Conservation (phyloP, 352 stramenopile species). For the Globisporangium spiculum region DNA sequence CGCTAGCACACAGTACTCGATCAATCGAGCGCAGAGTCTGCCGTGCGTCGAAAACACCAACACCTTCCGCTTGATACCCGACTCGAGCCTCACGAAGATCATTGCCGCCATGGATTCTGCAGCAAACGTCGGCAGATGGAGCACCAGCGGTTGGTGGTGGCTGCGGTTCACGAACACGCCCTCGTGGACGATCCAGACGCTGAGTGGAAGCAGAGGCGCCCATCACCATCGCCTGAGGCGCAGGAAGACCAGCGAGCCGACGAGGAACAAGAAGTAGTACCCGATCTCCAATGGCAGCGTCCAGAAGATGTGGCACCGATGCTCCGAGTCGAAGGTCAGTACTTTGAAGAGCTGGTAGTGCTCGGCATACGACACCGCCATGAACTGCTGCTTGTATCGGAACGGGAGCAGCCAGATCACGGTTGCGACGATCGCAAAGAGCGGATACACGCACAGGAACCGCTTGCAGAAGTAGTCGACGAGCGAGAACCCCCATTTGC, state of each 20-base stretch:
- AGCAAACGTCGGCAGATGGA: constrained; percentile 37
- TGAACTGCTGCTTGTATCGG: constrained; percentile 27
- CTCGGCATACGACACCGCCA: constrained; percentile 17
- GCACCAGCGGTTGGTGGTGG: constrained; percentile 25
- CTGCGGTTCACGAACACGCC: constrained; percentile 1
- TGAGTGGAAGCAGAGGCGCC: constrained; percentile 15
- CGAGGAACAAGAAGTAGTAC: constrained; percentile 37
- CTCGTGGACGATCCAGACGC: not conserved
- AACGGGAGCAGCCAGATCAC: constrained; percentile 29
- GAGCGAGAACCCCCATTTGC: constrained; percentile 18
- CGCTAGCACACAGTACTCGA: constrained; percentile 21
- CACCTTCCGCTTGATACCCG: constrained; percentile 11
- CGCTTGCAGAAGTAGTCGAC: constrained; percentile 47
- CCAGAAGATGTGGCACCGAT: constrained; percentile 45
- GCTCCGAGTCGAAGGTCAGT: constrained; percentile 19
- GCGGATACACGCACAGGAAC: constrained; percentile 50
- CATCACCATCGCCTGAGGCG: constrained; percentile 17
- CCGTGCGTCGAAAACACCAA: constrained; percentile 20
- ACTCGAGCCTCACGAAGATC: constrained; percentile 25
- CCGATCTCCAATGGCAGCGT: constrained; percentile 46
- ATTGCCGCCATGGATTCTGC: constrained; percentile 34
- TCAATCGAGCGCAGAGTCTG: not conserved
- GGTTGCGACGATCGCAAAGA: constrained; percentile 34
- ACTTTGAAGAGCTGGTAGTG: constrained; percentile 33
- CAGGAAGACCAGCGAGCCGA: constrained; percentile 20